Percentiles rank a stretch among this genome's conserved stretches.
Conservation (phyloP, 2,329 filamentous ascomycete genomes). For the Achaetomium macrosporum region DNA sequence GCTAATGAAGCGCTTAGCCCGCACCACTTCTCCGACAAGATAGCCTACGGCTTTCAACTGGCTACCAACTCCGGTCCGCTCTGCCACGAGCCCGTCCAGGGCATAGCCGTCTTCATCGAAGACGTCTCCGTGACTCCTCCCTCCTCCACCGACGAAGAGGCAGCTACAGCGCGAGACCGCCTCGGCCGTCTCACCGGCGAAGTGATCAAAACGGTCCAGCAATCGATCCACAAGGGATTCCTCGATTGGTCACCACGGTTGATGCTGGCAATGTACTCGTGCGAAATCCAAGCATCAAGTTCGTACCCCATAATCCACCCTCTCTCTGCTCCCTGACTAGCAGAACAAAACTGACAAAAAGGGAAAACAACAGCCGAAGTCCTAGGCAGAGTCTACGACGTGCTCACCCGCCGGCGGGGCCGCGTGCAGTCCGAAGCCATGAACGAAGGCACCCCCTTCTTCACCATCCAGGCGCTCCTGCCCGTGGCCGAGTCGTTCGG, state of each 20-base stretch:
- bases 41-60: slow-evolving; percentile 90
- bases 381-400: slow-evolving; percentile 88
- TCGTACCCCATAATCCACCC: slow-evolving; percentile 31
- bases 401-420: slow-evolving; percentile 90
- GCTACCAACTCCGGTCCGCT: slow-evolving; percentile 83
- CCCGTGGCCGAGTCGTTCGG: slow-evolving; percentile 95
- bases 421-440: slow-evolving; percentile 85
- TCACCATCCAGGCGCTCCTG: slow-evolving; percentile 81
- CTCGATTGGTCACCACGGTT: slow-evolving; percentile 95
- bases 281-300: slow-evolving; percentile 93
- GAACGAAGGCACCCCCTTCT: slow-evolving; percentile 94
- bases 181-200: slow-evolving; percentile 83
- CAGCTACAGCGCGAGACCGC: slow-evolving; percentile 54
- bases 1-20: slow-evolving; percentile 49
- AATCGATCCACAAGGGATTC: slow-evolving; percentile 78
- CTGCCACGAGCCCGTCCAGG: slow-evolving; percentile 89
- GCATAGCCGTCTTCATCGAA: slow-evolving; percentile 85
- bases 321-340: not conserved
- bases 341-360: not conserved
- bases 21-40: slow-evolving; percentile 78
- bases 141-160: slow-evolving; percentile 33
- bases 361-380: slow-evolving; percentile 62
- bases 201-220: slow-evolving; percentile 82
- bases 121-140: slow-evolving; percentile 55
- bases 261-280: slow-evolving; percentile 94